Conservation (phyloP, 306 rosid genomes). For the Cucumis melo region DNA sequence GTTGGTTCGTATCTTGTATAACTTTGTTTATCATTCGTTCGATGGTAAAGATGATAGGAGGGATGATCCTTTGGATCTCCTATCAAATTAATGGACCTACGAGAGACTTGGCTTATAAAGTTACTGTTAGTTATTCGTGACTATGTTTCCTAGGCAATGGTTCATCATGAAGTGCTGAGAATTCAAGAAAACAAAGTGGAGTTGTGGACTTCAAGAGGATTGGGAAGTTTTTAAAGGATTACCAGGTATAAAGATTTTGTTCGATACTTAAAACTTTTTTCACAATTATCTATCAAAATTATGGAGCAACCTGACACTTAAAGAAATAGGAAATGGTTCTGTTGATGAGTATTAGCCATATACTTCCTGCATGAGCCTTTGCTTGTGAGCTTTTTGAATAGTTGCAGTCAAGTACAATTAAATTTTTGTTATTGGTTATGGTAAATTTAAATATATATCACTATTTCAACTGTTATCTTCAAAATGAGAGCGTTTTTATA, state of each 20-base stretch:
- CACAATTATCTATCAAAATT: neutral
- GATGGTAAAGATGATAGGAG: neutral
- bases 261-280: neutral
- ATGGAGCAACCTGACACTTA: neutral
- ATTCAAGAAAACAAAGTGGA: conserved; percentile 71
- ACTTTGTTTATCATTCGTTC: neutral
- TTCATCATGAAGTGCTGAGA: conserved; percentile 78
- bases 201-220: conserved; percentile 40
- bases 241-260: neutral
- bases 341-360: neutral
- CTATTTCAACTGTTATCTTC: conserved; percentile 10
- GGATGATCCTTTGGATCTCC: neutral
- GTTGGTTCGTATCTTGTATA: neutral
- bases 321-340: neutral
- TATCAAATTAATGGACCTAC: neutral
- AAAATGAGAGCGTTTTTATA: conserved; percentile 43
- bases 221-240: neutral
- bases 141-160: conserved; percentile 55
- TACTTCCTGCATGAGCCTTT: neutral
- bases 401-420: conserved; percentile 19
- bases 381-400: conserved; percentile 36
- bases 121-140: neutral
- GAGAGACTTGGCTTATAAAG: neutral
- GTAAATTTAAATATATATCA: neutral
- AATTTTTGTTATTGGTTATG: too few relatives aligned